A percentile compares a stretch with the other conserved stretches of the same genome.
phyloP scores from a whole-genome alignment of 2,329 filamentous ascomycete genomes.

The Chaetothyriales sp. region DNA sequence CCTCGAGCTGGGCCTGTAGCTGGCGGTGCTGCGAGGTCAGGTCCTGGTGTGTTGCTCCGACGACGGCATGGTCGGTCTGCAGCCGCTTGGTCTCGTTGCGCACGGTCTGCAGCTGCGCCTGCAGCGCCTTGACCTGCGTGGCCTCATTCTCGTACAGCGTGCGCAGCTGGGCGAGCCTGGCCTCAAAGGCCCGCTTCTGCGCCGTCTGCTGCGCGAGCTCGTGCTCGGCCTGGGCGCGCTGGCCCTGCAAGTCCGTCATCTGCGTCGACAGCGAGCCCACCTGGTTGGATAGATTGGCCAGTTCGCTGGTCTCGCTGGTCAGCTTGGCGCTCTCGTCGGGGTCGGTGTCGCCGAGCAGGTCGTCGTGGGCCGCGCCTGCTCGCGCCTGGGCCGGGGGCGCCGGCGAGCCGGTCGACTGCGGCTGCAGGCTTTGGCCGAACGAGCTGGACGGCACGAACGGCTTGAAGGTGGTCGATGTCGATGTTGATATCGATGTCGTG shows the following conservation, averaged over 20 bases:
- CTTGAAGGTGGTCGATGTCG: conserved; percentile 51
- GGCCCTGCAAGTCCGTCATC: conserved; percentile 82
- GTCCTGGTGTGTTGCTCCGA: conserved; percentile 71
- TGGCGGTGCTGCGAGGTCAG: conserved; percentile 71
- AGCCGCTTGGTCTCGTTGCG: conserved; percentile 72
- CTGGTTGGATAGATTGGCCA: conserved; percentile 93
- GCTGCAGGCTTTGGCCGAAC: conserved; percentile 71
- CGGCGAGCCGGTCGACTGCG: conserved; percentile 59
- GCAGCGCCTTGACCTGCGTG: conserved; percentile 66
- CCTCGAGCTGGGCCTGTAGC: conserved; percentile 57
- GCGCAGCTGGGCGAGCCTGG: conserved; percentile 72
- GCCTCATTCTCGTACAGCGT: conserved; percentile 87
- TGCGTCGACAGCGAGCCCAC: conserved; percentile 81
- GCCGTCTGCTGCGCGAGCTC: conserved; percentile 67
- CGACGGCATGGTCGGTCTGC: conserved; percentile 66
- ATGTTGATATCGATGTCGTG: conserved; percentile 6
- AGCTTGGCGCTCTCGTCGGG: conserved; percentile 78
- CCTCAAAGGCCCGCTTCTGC: conserved; percentile 88
- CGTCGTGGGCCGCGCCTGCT: conserved; percentile 52
- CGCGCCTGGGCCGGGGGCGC: conserved; percentile 22
- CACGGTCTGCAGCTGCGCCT: conserved; percentile 66
- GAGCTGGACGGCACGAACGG: conserved; percentile 86
- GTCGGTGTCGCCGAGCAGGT: conserved; percentile 81
- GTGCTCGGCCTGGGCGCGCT: conserved; percentile 64
- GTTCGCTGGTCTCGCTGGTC: conserved; percentile 75